phyloP scores from a whole-genome alignment of 2,329 filamentous ascomycete genomes.

The Sphaerostilbella broomeana region DNA sequence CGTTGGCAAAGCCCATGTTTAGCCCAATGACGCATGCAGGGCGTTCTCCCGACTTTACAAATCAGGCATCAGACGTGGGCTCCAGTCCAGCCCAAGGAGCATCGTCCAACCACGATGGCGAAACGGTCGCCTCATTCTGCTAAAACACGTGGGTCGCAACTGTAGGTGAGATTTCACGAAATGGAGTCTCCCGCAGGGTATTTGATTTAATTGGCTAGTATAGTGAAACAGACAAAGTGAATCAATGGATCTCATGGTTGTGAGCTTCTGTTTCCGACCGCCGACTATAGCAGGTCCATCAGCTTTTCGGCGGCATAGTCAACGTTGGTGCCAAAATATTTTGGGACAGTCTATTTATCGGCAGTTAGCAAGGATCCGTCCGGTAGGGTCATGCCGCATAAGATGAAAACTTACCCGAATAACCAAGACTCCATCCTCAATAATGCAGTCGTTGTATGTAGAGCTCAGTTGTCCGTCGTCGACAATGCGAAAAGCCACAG shows the following conservation, averaged over 20 bases:
- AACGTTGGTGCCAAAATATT: constrained; percentile 12
- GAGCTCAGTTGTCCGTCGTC: constrained; percentile 34
- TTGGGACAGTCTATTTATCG: not conserved
- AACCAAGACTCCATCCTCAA: constrained; percentile 44
- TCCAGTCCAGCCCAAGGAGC: not conserved
- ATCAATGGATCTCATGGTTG: no score
- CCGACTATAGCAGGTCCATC: constrained; percentile 6
- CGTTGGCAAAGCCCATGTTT: no score
- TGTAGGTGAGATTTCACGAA: no score
- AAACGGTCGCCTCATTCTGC: constrained; percentile 5
- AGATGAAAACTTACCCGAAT: constrained; percentile 32
- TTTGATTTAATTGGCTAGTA: no score
- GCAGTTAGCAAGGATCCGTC: not conserved
- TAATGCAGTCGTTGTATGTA: constrained; percentile 38
- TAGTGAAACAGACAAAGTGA: no score
- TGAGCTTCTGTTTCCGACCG: constrained; percentile 1
- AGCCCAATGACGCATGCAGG: no score
- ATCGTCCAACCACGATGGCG: constrained; percentile 5
- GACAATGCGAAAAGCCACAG: constrained; percentile 41
- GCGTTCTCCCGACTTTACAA: no score
- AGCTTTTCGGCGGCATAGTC: constrained; percentile 18
- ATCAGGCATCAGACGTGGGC: no score
- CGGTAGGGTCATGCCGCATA: no score
- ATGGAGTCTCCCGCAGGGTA: no score
- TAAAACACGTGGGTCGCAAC: constrained; percentile 9